phyloP scores from a whole-genome alignment of 176 grass and related monocot genomes.

The Saccharum officinarum region DNA sequence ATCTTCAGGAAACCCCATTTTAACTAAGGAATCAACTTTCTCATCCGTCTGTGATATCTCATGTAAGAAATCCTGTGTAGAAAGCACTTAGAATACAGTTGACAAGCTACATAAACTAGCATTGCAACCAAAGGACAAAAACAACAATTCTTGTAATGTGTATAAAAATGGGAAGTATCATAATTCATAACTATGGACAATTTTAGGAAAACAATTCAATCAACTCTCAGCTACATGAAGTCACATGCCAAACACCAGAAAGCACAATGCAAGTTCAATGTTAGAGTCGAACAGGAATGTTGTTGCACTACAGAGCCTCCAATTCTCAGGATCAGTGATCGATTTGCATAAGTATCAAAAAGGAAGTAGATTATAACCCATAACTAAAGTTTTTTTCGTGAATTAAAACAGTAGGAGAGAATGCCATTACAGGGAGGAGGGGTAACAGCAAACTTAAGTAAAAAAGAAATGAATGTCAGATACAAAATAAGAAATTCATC shows the following conservation, averaged over 20 bases:
- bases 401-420: too few species aligned
- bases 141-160: not conserved
- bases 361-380: too few species aligned
- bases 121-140: not conserved
- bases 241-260: not conserved
- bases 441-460: too few species aligned
- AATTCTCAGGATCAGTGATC: not conserved
- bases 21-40: conserved; percentile 57
- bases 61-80: conserved; percentile 62
- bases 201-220: too few species aligned
- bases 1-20: conserved; percentile 72
- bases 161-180: not conserved
- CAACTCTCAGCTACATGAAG: not conserved
- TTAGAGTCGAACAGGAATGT: not conserved
- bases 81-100: conserved; percentile 15
- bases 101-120: not conserved
- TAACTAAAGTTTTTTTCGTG: too few species aligned
- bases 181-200: not conserved
- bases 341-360: not conserved
- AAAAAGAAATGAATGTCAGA: too few species aligned
- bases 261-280: not conserved
- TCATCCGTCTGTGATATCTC: conserved; percentile 60
- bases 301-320: not conserved
- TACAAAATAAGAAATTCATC: too few species aligned
- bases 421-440: too few species aligned